These are phyloP conservation scores for Puccinia coronata DNA, from an alignment of 1,284 basidiomycete genomes.

Conservation along the genomic window DNA sequence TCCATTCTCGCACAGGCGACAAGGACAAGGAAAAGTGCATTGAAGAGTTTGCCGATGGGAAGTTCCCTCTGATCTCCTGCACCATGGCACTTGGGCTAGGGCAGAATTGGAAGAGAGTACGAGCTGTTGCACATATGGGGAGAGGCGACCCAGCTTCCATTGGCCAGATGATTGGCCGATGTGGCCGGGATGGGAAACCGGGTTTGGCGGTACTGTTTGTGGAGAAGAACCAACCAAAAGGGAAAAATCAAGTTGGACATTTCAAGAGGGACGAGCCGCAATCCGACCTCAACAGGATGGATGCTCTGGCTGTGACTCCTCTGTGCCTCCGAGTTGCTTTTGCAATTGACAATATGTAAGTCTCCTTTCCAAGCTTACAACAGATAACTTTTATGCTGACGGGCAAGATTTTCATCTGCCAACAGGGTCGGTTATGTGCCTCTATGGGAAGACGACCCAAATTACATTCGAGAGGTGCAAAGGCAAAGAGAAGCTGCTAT, in stretches of 20 bases:
- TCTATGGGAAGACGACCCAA: neutral
- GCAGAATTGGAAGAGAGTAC: neutral
- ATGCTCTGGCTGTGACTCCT: neutral
- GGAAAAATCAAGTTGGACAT: neutral
- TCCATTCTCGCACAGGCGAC: constrained; percentile 7
- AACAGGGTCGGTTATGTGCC: neutral
- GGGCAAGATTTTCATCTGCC: neutral
- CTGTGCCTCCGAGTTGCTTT: neutral
- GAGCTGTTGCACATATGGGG: neutral
- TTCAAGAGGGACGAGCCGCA: neutral
- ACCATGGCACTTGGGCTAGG: constrained; percentile 29
- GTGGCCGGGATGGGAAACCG: neutral
- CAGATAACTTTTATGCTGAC: neutral
- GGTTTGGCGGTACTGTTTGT: constrained; percentile 11
- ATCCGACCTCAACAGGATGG: neutral
- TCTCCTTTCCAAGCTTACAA: neutral
- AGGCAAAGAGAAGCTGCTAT: neutral
- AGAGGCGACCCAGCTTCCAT: neutral
- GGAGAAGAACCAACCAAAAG: neutral
- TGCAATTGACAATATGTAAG: neutral
- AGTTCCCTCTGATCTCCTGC: neutral
- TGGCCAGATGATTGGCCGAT: constrained; percentile 9
- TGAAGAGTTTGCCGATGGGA: neutral
- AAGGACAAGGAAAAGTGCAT: neutral
- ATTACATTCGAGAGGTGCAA: neutral